A percentile compares a stretch with the other conserved stretches of the same genome.
phyloP scores from a whole-genome alignment of 331 rosid genomes.

The Stylosanthes scabra region DNA sequence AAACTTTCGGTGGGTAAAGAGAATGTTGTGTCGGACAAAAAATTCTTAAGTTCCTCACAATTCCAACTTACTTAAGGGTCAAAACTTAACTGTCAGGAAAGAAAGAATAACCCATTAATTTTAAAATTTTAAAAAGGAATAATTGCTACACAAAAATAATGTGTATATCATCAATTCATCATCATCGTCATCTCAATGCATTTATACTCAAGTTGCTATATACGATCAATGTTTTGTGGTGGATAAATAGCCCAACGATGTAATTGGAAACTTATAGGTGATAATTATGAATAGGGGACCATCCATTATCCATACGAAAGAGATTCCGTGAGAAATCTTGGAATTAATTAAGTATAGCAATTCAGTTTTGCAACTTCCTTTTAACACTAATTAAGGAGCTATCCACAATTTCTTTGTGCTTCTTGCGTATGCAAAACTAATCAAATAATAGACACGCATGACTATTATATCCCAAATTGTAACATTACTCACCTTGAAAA shows the following conservation, averaged over 20 bases:
- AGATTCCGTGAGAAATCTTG: constrained; percentile 12
- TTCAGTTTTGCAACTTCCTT: background rate
- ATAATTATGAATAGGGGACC: background rate
- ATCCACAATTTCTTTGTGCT: background rate
- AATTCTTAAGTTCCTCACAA: constrained; percentile 1
- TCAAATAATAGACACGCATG: constrained; percentile 17
- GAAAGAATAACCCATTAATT: too few relatives aligned
- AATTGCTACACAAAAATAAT: too few relatives aligned
- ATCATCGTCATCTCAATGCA: too few relatives aligned
- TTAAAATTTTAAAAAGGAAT: too few relatives aligned
- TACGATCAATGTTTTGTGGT: background rate
- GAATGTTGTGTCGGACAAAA: background rate
- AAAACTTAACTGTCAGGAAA: constrained; percentile 14
- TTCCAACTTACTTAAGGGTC: constrained; percentile 20
- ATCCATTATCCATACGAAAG: constrained; percentile 1
- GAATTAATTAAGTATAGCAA: background rate
- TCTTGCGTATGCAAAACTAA: background rate
- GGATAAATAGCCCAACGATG: constrained; percentile 16
- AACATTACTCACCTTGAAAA: constrained; percentile 7
- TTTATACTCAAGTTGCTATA: too few relatives aligned
- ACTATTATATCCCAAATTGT: background rate
- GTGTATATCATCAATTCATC: too few relatives aligned
- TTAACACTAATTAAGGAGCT: background rate
- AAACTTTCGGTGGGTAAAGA: constrained; percentile 42
- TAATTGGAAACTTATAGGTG: background rate